Percentiles rank a stretch among this genome's conserved stretches.
phyloP scores from a whole-genome alignment of 306 rosid genomes.

The Cicer judaicum region DNA sequence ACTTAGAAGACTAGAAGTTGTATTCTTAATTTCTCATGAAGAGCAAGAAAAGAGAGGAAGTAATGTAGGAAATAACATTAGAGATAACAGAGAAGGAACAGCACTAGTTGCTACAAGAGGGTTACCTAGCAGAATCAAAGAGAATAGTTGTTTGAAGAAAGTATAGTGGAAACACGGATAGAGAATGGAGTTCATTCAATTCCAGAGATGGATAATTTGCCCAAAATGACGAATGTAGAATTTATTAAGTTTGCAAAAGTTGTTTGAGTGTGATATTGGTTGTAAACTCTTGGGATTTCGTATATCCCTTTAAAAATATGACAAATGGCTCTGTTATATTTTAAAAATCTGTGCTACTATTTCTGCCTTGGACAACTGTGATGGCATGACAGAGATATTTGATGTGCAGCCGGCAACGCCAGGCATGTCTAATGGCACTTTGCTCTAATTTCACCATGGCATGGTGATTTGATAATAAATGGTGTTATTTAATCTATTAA shows the following conservation, averaged over 20 bases:
- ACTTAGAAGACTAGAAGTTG: neutral
- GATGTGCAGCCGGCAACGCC: neutral
- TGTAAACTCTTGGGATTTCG: neutral
- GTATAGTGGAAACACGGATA: neutral
- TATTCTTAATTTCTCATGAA: neutral
- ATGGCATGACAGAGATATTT: neutral
- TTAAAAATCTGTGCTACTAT: neutral
- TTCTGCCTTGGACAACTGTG: neutral
- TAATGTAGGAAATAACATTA: neutral
- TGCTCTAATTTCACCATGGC: slow-evolving; percentile 25
- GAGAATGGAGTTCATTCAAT: neutral
- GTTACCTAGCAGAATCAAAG: neutral
- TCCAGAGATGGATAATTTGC: neutral
- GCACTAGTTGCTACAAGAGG: neutral
- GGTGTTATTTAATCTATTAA: neutral
- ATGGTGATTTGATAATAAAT: neutral
- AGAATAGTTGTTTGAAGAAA: neutral
- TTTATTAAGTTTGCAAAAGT: neutral
- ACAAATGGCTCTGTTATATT: neutral
- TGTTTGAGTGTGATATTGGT: neutral
- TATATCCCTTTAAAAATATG: neutral
- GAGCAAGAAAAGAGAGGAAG: neutral
- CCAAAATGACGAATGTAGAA: neutral
- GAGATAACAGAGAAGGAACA: neutral
- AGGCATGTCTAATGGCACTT: neutral